Base-by-base conservation (phyloP, 768 basidiomycete genomes). In the Chalciporus pseudorubinellus region DNA sequence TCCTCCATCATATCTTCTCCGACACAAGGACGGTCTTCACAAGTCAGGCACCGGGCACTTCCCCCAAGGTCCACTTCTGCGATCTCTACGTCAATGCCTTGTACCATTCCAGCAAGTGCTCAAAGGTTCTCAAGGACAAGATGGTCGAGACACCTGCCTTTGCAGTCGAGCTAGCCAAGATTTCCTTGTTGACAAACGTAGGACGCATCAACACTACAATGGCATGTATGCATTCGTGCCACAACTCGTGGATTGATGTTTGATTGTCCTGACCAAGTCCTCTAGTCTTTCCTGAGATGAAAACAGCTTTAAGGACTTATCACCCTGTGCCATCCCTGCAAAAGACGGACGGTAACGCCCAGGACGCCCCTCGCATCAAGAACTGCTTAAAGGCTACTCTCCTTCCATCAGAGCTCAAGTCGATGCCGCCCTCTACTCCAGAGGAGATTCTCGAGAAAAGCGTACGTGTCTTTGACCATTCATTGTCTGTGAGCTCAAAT, bases 221-320 rank as follows among this genome's bases (percentile, higher is more conserved):
- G 82, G 91, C 91, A 46, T 86, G 83, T 88, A 70, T 74, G 84
- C 68, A 54, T 49, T 53, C 4, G 19, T 48, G 41, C 46, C 46
- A 56, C 51, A n/a, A 51, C 50, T 49, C 48, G 42, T 39, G 40
- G 22, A 29, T 39, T 31, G 19, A 31, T 33, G 34, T 48, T 56
- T 46, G 39, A 49, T 59, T 47, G 19, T 52, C 22, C 58, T 69
- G 40, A 66, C 53, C 51, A 45, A 50, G 14, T 44, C 46, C 59
- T n/a, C 38, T 64, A 92, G 89, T 94, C 73, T 92, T 92, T 67
- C 90, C 90, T 50, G 90, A 92, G 74, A 93, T 94, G 92, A 89
- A 90, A 69, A 94, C 92, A 6, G 87, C 89, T 18, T 74, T 94
- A 49, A 76, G 92, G 63, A 90, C 89, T 48, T 94, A 94, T 68